Conservation (phyloP, 306 rosid species). For the Parietaria judaica region DNA sequence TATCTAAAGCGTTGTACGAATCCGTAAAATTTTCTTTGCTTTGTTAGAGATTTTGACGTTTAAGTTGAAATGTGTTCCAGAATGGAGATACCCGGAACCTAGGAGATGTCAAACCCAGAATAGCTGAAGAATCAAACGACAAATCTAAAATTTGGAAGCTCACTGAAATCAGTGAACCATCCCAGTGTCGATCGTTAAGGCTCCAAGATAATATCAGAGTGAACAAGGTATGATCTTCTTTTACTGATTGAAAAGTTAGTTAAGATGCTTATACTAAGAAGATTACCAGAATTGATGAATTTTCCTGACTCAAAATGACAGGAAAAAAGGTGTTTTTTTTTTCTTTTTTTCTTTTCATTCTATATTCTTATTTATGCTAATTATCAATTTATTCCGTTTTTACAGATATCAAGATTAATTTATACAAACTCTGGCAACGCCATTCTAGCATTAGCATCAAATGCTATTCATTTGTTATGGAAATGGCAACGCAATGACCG, state of each 20-base stretch:
- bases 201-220: slow-evolving; percentile 74
- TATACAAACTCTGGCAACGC: slow-evolving; percentile 93
- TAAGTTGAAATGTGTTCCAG: slow-evolving; percentile 31
- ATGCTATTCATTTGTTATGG: slow-evolving; percentile 93
- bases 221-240: slow-evolving; percentile 44
- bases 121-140: slow-evolving; percentile 86
- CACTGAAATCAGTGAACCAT: slow-evolving; percentile 78
- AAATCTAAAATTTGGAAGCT: slow-evolving; percentile 97
- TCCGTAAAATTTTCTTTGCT: not conserved
- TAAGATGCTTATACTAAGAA: not conserved
- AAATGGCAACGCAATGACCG: slow-evolving; percentile 89
- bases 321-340: not conserved
- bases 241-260: not conserved
- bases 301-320: no score
- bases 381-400: slow-evolving; percentile 22
- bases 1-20: not conserved
- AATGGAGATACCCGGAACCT: slow-evolving; percentile 78
- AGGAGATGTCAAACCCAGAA: slow-evolving; percentile 93
- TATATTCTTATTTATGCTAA: slow-evolving; percentile 4
- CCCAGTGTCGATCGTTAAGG: slow-evolving; percentile 89
- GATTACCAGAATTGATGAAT: no score
- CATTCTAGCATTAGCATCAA: slow-evolving; percentile 80
- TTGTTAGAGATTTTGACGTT: not conserved
- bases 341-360: not conserved
- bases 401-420: slow-evolving; percentile 86